phyloP scores from a whole-genome alignment of 225 moss, liverwort and hornwort genomes.

The Marchantia paleacea region DNA sequence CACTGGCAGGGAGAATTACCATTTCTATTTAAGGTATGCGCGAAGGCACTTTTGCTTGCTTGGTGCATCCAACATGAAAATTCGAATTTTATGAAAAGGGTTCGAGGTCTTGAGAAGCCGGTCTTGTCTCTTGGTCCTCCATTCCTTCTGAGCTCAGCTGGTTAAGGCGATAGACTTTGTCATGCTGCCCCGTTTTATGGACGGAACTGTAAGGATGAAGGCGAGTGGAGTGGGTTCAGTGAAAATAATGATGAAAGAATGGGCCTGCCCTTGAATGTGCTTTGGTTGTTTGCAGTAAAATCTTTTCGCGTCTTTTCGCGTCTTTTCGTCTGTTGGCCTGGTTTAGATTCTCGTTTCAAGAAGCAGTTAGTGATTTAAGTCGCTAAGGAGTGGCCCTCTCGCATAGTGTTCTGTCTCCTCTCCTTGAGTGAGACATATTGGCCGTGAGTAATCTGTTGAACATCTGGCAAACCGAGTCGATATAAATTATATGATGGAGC shows the following conservation, averaged over 20 bases:
- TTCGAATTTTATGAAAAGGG: not conserved
- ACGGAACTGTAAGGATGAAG: not conserved
- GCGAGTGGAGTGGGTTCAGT: not conserved
- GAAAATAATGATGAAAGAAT: not conserved
- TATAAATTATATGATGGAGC: not conserved
- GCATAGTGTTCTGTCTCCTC: not conserved
- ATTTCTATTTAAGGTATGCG: conserved; percentile 78
- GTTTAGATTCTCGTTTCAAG: not conserved
- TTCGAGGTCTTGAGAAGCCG: not conserved
- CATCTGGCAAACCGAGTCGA: no score
- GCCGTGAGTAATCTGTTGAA: not conserved
- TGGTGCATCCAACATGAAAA: not conserved
- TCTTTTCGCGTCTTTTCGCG: not conserved
- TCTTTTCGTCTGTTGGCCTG: not conserved
- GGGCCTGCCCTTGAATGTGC: not conserved
- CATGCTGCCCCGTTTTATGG: not conserved
- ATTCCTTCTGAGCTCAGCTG: not conserved
- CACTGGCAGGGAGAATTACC: conserved; percentile 91
- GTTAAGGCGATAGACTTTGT: not conserved
- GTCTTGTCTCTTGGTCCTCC: no score
- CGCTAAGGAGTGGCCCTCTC: not conserved
- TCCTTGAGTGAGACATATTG: not conserved
- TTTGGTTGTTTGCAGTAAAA: not conserved
- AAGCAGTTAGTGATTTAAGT: not conserved
- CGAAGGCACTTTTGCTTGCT: not conserved